Evolutionary conservation across 2,329 filamentous ascomycete species (phyloP).

Genomic region (Fusarium austroafricanum): DNA sequence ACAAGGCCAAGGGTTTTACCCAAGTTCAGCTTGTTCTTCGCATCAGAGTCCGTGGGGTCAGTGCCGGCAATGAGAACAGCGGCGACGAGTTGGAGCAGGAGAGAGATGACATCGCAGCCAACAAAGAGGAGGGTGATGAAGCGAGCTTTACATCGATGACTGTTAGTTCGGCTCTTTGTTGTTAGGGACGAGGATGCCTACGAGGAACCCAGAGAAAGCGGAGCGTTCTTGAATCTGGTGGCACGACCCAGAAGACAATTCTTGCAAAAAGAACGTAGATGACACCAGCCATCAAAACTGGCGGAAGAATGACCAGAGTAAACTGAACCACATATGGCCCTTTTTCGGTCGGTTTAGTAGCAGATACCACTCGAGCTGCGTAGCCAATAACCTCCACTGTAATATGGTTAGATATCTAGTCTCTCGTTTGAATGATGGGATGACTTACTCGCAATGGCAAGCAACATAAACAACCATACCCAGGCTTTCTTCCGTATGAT

Average conservation of each 20-base stretch:
- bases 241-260: slow-evolving; percentile 42
- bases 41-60: slow-evolving; percentile 47
- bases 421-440: rapidly evolving
- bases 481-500: slow-evolving; percentile 33
- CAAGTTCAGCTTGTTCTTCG: slow-evolving; percentile 41
- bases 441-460: slow-evolving; percentile 35
- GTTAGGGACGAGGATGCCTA: not conserved
- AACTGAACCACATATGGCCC: slow-evolving; percentile 39
- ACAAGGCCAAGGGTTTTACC: slow-evolving; percentile 37
- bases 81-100: slow-evolving; percentile 54
- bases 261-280: slow-evolving; percentile 44
- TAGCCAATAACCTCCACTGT: slow-evolving; percentile 38
- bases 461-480: slow-evolving; percentile 37
- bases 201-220: slow-evolving; percentile 41
- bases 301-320: slow-evolving; percentile 35
- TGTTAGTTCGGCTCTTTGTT: rapidly evolving
- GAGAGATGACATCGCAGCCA: slow-evolving; percentile 53
- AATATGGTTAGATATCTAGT: not conserved
- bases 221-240: slow-evolving; percentile 30
- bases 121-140: slow-evolving; percentile 55
- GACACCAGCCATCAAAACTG: slow-evolving; percentile 43
- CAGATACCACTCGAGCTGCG: slow-evolving; percentile 28
- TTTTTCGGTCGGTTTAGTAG: slow-evolving; percentile 27
- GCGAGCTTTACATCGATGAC: slow-evolving; percentile 2
- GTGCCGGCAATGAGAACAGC: slow-evolving; percentile 56